These are phyloP conservation scores for Ophiostoma himal-ulmi DNA, from an alignment of 2,329 filamentous ascomycete genomes.

Conservation along the genomic window DNA sequence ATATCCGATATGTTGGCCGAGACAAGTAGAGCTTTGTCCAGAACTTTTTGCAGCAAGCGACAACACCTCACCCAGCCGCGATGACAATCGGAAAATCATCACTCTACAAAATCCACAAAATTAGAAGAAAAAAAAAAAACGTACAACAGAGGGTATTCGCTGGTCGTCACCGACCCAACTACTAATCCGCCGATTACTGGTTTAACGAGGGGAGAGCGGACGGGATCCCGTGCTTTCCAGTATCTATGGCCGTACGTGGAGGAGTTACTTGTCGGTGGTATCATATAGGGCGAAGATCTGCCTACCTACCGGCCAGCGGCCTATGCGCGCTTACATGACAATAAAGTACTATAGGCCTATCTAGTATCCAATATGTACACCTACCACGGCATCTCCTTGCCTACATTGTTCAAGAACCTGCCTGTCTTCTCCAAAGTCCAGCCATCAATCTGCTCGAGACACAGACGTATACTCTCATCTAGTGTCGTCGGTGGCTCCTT, in stretches of 20 bases:
- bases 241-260: no score
- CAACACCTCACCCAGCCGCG: neutral
- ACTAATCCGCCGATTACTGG: no score
- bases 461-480: slow-evolving; percentile 27
- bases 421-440: slow-evolving; percentile 24
- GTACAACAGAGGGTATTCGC: no score
- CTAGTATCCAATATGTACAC: neutral
- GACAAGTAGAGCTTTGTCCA: neutral
- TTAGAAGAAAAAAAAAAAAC: no score
- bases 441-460: slow-evolving; percentile 26
- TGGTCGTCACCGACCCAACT: no score
- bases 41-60: neutral
- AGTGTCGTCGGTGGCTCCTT: slow-evolving; percentile 27
- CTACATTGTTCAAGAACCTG: slow-evolving; percentile 25
- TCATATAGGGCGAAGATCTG: no score
- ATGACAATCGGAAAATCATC: neutral
- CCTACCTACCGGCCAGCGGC: no score
- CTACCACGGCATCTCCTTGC: slow-evolving; percentile 29
- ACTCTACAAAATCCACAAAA: neutral
- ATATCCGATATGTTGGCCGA: neutral
- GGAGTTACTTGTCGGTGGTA: no score
- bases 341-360: no score
- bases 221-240: no score
- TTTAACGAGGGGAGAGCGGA: no score
- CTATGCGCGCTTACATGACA: no score